phyloP scores from a whole-genome alignment of 768 basidiomycete species.

The Butyriboletus loyo region DNA sequence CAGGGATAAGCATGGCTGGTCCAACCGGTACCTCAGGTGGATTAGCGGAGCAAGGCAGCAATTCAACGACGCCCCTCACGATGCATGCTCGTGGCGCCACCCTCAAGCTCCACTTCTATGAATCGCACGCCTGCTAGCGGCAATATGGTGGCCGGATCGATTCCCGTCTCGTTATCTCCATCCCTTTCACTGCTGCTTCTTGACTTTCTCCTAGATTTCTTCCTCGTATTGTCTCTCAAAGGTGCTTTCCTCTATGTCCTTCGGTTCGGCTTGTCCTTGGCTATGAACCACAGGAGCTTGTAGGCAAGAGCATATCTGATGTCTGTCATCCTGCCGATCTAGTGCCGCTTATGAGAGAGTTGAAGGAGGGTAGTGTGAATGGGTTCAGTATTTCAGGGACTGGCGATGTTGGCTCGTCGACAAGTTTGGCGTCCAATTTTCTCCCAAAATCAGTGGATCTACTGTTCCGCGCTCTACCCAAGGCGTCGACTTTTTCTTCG shows the following conservation, averaged over 20 bases:
- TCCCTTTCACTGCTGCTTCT: constrained; percentile 47
- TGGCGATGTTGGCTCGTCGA: constrained; percentile 15
- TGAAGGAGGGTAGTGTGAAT: constrained; percentile 58
- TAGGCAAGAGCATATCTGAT: constrained; percentile 74
- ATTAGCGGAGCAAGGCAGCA: constrained; percentile 8
- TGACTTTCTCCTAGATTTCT: constrained; percentile 68
- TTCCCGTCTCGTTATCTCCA: constrained; percentile 44
- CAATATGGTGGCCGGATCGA: constrained; percentile 29
- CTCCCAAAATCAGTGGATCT: constrained; percentile 68
- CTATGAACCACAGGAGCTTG: constrained; percentile 81
- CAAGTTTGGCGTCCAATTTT: constrained; percentile 3
- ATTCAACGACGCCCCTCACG: constrained; percentile 18
- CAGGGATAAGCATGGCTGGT: constrained; percentile 35
- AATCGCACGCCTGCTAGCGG: constrained; percentile 8
- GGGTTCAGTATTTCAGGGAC: constrained; percentile 16
- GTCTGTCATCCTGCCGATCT: constrained; percentile 88
- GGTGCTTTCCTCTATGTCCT: constrained; percentile 89
- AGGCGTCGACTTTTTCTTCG: constrained; percentile 27
- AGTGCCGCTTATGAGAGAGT: constrained; percentile 85
- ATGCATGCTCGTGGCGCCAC: constrained; percentile 14
- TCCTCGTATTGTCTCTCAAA: constrained; percentile 90
- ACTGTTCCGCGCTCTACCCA: constrained; percentile 78
- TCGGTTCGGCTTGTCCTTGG: constrained; percentile 76
- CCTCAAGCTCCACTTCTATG: constrained; percentile 15
- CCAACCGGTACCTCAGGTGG: constrained; percentile 15